Conservation (phyloP, 1,284 basidiomycete species). For the Boletus mariae region DNA sequence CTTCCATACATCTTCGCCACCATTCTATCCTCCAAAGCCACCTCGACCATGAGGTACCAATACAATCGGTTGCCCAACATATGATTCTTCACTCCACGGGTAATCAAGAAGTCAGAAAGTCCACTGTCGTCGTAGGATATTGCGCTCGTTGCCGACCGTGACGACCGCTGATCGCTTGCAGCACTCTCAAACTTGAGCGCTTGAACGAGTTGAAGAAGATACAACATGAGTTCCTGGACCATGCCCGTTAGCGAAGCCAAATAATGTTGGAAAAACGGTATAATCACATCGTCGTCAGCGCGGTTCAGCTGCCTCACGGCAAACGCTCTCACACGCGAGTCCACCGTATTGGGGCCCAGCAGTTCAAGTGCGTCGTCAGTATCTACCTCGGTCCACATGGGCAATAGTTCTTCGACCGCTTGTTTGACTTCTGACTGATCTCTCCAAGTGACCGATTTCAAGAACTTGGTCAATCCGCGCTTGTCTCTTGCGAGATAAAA, state of each 20-base stretch:
- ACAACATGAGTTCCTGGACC: conserved; percentile 82
- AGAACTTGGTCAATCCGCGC: conserved; percentile 92
- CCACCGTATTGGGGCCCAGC: conserved; percentile 86
- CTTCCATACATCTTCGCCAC: conserved; percentile 91
- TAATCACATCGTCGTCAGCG: conserved; percentile 89
- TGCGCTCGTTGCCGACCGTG: conserved; percentile 62
- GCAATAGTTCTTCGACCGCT: conserved; percentile 92
- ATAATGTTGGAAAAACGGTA: neutral
- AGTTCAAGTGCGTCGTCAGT: conserved; percentile 96
- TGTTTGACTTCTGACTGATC: conserved; percentile 96
- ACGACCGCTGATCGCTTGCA: conserved; percentile 66
- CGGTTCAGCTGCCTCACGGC: conserved; percentile 88
- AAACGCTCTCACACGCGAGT: conserved; percentile 89
- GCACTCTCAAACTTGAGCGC: conserved; percentile 92
- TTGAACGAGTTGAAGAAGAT: conserved; percentile 95
- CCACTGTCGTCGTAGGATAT: conserved; percentile 82
- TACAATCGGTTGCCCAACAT: conserved; percentile 90
- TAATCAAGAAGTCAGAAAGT: conserved; percentile 87
- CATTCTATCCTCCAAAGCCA: conserved; percentile 67
- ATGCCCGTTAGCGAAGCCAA: conserved; percentile 3
- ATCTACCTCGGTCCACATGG: conserved; percentile 96
- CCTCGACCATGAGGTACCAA: conserved; percentile 98
- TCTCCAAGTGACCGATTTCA: conserved; percentile 97
- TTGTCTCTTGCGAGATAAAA: conserved; percentile 93
- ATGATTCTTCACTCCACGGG: conserved; percentile 77